phyloP scores from a whole-genome alignment of 148 eudicot genomes.

The Arbutus unedo region DNA sequence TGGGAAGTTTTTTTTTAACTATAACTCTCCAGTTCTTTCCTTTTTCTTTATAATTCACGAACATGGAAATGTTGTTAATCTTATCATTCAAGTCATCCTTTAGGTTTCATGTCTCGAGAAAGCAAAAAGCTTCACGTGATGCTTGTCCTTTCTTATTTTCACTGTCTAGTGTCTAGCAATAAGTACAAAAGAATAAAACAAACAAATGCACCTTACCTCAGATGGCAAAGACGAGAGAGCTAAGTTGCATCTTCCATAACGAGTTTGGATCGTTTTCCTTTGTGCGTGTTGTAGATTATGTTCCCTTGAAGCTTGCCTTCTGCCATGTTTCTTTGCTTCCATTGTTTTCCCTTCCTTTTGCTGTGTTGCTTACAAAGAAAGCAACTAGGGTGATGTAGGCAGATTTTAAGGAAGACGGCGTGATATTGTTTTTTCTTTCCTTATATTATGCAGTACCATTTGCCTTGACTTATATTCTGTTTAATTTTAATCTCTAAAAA shows the following conservation, averaged over 20 bases:
- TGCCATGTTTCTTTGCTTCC: neutral
- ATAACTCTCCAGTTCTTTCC: neutral
- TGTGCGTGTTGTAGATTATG: neutral
- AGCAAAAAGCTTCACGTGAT: too few relatives aligned
- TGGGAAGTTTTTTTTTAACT: neutral
- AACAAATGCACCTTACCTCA: too few relatives aligned
- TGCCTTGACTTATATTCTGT: neutral
- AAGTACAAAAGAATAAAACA: neutral
- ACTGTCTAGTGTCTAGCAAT: neutral
- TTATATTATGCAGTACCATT: neutral
- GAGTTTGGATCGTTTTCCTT: neutral
- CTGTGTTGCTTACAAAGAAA: too few relatives aligned
- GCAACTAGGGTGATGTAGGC: too few relatives aligned
- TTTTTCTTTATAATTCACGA: neutral
- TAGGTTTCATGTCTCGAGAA: too few relatives aligned
- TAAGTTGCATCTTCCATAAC: too few relatives aligned
- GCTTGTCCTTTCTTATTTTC: neutral
- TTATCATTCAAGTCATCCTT: neutral
- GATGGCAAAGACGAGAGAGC: too few relatives aligned
- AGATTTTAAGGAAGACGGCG: too few relatives aligned
- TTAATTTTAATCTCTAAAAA: conserved; percentile 19
- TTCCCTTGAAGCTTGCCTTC: neutral
- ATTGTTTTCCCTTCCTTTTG: too few relatives aligned
- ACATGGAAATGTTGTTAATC: neutral
- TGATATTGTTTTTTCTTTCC: neutral